Evolutionary conservation across 805 yeast genomes (phyloP).

Genomic region (Naumovozyma castellii): DNA sequence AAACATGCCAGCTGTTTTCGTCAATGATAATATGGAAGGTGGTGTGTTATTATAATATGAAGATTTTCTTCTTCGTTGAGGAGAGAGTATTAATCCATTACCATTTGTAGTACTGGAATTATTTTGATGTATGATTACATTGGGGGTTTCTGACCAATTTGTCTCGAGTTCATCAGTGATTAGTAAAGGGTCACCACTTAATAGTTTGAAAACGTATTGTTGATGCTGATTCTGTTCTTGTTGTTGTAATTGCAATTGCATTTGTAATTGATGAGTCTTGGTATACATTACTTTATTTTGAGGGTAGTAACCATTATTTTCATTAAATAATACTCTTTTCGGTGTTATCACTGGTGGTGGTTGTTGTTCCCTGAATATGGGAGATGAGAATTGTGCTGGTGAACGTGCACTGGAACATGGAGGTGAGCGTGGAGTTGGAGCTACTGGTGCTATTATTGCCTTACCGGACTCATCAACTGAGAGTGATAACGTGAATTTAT

Average conservation of each 20-base stretch:
- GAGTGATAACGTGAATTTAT: not conserved
- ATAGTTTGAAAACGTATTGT: constrained; percentile 22
- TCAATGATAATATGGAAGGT: not conserved
- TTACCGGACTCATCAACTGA: not conserved
- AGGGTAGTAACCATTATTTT: not conserved
- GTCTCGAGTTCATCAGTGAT: constrained; percentile 18
- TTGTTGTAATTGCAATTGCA: not conserved
- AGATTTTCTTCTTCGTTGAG: not conserved
- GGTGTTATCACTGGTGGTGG: not conserved
- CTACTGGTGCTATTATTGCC: not conserved
- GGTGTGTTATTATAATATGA: not conserved
- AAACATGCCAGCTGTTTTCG: not conserved
- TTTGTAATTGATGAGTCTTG: not conserved
- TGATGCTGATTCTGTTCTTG: constrained; percentile 9
- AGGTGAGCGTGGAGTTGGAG: not conserved
- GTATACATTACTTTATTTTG: not conserved
- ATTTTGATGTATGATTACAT: too few species aligned
- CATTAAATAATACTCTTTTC: not conserved
- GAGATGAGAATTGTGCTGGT: not conserved
- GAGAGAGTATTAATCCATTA: not conserved
- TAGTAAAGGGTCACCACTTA: constrained; percentile 26
- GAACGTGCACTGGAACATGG: too few species aligned
- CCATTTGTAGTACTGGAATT: not conserved
- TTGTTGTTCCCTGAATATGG: too few species aligned
- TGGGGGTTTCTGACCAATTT: too few species aligned